Evolutionary conservation across 2,329 filamentous ascomycete species (phyloP), one percentile per base, ranked within the genome.

Genomic region (Beauveria sp.): DNA sequence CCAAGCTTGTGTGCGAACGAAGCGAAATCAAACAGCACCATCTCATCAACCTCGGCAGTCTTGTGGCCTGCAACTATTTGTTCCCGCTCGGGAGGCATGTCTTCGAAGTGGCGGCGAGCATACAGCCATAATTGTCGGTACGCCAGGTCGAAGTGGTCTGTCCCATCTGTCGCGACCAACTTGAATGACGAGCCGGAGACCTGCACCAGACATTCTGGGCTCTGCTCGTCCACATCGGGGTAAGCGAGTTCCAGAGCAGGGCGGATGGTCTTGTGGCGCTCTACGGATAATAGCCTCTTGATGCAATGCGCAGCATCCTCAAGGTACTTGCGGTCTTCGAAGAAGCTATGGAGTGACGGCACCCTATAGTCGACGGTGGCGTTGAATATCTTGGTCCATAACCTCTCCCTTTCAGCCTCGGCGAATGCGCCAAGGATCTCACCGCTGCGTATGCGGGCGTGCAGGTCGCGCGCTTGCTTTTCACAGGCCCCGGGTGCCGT

Each of bases 51-150:
- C 26, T 28, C 5, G 5, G 58, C 56, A 26, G 58, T 26, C 16
- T 43, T 34, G 24, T 8, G 47, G 22, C 43, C 34, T 2, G 50
- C n/a, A 20, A 49, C 58, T 28, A 51, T 46, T 8, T 61, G 54
- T 20, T 61, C 61, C 45, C 54, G n/a, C 51, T 57, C 43, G 3
- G 8, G 28, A 14, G 56, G 43, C 28, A 54, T 60, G 5, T 28
- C 26, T 28, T 46, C 52, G 62, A 34, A 65, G 46, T 65, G 56
- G 10, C 57, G 60, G 6, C 63, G 56, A n/a, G 59, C 53, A 47
- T 22, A 22, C 20, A 22, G 20, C 20, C 20, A 22, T 22, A 22
- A 22, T 22, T 22, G 20, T 22, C 20, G 34, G 47, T 57, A 65
- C 24, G 40, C 40, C 42, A 65, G 14, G 24, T 63, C 55, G 51